Evolutionary conservation across 1,284 basidiomycete species (phyloP), one percentile per base, ranked within the genome.

Genomic region (Pseudozyma flocculosa): DNA sequence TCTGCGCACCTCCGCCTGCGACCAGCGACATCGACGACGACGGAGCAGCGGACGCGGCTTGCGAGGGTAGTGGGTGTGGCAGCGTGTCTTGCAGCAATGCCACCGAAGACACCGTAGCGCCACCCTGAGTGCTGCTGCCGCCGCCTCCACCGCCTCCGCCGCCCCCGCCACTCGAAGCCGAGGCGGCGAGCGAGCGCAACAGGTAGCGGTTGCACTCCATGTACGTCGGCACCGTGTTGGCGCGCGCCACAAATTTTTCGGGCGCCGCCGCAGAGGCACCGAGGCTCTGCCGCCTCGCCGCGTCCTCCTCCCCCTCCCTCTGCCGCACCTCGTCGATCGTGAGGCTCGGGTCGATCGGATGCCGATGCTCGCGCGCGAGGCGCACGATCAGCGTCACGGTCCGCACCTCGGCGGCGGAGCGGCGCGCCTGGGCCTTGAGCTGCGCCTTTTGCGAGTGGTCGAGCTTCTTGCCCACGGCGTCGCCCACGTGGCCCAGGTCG

Each of bases 141-240:
- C n/a, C n/a, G n/a, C n/a, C n/a, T n/a, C n/a, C n/a, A n/a, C n/a
- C 37, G 15, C 32, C 17, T 18, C 32, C 24, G 22, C 26, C 19
- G 19, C 14, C n/a, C n/a, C n/a, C n/a, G n/a, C n/a, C n/a, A n/a
- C n/a, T n/a, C n/a, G n/a, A n/a, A n/a, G n/a, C n/a, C n/a, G n/a
- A n/a, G n/a, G n/a, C n/a, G n/a, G 50, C 54, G 38, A 61, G 37
- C 21, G 43, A 50, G 22, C 63, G 61, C 17, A 67, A 45, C 37
- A 68, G 39, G 54, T 86, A 83, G 76, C 89, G 83, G 73, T 92
- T 95, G 57, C 88, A 82, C 70, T 93, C 91, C 65, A 91, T 82
- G 73, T 90, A 92, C 1, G 85, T 83, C 17, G 86, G 84, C 17
- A 95, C 80, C n/a, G 85, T 90, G 75, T 95, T 94, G 2, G 88